Evolutionary conservation across 2,329 filamentous ascomycete species (phyloP).

Genomic region (Pseudocercospora fuligena): DNA sequence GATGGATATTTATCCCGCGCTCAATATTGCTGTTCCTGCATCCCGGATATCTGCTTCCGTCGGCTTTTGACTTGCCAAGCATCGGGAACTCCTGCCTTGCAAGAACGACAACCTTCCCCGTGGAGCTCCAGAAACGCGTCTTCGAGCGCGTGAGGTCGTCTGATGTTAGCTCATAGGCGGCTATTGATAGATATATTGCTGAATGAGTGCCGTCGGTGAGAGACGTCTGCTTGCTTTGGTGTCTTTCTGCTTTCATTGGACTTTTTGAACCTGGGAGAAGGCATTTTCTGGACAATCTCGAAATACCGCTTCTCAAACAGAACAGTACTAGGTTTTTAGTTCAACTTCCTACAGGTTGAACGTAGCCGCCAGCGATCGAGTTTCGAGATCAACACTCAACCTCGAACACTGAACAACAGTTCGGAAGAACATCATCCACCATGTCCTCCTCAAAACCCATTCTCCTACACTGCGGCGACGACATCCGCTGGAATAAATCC

Average conservation of each 20-base stretch:
- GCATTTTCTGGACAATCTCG: background rate
- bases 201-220: background rate
- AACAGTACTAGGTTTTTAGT: too few relatives aligned
- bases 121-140: background rate
- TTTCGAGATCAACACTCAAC: background rate
- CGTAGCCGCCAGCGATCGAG: background rate
- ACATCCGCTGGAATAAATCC: constrained; percentile 52
- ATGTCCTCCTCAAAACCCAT: constrained; percentile 29
- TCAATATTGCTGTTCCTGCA: background rate
- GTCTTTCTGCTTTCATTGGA: background rate
- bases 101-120: background rate
- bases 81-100: constrained; percentile 13
- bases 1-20: background rate
- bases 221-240: background rate
- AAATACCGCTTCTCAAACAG: background rate
- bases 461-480: constrained; percentile 51
- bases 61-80: constrained; percentile 8
- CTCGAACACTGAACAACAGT: background rate
- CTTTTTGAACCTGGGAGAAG: background rate
- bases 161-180: background rate
- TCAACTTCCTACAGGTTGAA: background rate
- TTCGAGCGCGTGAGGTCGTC: background rate
- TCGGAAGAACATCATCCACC: background rate
- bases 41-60: background rate
- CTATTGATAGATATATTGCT: constrained; percentile 7